Conservation (phyloP, 73 alveolate species). For the Paramecium bursaria region DNA sequence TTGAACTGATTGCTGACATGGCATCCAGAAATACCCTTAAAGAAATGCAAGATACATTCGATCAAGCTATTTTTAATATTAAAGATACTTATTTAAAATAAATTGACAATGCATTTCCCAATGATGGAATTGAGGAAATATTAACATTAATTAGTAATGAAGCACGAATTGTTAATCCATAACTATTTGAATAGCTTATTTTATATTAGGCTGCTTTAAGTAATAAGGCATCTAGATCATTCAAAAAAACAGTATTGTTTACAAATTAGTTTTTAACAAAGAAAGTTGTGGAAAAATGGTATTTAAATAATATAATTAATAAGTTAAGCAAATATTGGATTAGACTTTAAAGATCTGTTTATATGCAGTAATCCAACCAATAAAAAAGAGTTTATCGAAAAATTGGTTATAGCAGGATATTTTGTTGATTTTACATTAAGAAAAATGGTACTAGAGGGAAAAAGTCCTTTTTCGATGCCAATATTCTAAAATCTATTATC, state of each 20-base stretch:
- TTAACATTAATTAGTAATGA: neutral
- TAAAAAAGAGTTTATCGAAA: slow-evolving; percentile 29
- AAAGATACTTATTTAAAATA: no score
- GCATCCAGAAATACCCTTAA: neutral
- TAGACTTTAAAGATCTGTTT: neutral
- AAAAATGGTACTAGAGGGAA: neutral
- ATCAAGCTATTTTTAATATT: neutral
- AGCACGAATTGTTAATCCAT: neutral
- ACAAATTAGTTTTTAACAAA: neutral
- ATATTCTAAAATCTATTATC: neutral
- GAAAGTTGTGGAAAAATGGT: neutral
- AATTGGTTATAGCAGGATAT: slow-evolving; percentile 3
- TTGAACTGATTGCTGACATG: neutral
- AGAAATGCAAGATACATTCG: neutral
- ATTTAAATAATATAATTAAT: no score
- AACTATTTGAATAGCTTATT: slow-evolving; percentile 1
- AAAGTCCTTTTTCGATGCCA: neutral
- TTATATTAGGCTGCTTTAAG: slow-evolving; percentile 27
- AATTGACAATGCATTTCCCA: neutral
- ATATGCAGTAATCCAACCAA: neutral
- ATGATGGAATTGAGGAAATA: neutral
- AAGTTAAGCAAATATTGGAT: neutral
- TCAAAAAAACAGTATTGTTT: no score
- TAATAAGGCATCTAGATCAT: slow-evolving; percentile 15
- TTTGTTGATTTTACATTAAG: neutral